Evolutionary conservation across 129 eudicot genomes (phyloP), one percentile per base, ranked within the genome.

Genomic region (Arctium lappa): DNA sequence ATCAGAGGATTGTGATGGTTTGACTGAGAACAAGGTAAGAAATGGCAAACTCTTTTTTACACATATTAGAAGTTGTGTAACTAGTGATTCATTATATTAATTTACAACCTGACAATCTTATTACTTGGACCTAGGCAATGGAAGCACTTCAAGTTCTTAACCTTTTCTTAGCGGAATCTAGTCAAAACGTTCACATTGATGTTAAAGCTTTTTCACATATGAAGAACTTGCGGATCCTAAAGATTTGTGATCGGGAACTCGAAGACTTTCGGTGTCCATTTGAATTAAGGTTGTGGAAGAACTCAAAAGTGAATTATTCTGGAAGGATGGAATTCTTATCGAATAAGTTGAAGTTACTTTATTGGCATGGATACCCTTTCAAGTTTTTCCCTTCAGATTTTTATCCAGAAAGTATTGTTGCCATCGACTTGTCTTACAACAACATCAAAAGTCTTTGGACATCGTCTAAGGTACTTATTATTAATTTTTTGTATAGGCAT

Each of bases 1-100:
- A 8, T 34, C 39, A 3, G 87, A 85, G 71, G 79, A 68, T 40
- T 85, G 22, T 12, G 3, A 65, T 74, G 81, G 63, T 63, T 71
- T 85, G 30, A 8, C 3, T 4, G 7, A 13, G 15, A 56, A 56
- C 7, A 16, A 56, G 22, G 66, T 56, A 56, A 13, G 1, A 56
- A 15, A 1, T 15, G 7, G 18, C 53, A 0, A 56, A 13, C 1
- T 0, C 15, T 22, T 22, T 22, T 0, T 22, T 22, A 22, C 27
- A 22, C 27, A 22, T 22, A 22, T 22, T 22, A 22, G 27, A 22
- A 22, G 27, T 22, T 22, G 27, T 22, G 27, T 22, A 22, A 22
- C 27, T 22, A 22, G 27, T 22, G 27, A 22, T 22, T 22, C 27
- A 22, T 22, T 22, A 22, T 22, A 22, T 22, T 56, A 56, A 40